Conservation (phyloP, 1,284 basidiomycete species). For the Puccinia horiana region DNA sequence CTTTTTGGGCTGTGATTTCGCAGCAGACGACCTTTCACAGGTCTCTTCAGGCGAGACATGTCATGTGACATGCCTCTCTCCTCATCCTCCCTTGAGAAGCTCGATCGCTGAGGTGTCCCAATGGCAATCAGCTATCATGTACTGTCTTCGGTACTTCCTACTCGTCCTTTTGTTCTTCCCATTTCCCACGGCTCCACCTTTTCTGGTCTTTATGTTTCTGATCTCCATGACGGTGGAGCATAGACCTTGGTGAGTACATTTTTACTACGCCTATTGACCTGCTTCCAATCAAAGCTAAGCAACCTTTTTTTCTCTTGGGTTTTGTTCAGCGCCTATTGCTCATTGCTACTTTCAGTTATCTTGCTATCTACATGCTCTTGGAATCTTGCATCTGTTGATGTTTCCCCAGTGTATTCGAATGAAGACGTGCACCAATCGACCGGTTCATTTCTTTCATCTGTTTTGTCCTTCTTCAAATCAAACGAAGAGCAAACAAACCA, state of each 20-base stretch:
- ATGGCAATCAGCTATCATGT: conserved; percentile 23
- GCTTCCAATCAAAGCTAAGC: background rate
- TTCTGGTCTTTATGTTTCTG: conserved; percentile 37
- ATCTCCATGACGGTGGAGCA: conserved; percentile 46
- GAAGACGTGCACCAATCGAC: background rate
- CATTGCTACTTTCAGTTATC: conserved; percentile 44
- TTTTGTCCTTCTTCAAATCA: background rate
- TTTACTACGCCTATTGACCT: background rate
- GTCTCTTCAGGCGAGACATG: no score
- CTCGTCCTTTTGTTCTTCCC: conserved; percentile 44
- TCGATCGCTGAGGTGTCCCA: no score
- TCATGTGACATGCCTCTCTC: no score
- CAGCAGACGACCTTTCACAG: no score
- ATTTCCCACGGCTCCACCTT: conserved; percentile 44
- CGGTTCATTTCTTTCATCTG: conserved; percentile 18
- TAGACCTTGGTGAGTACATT: conserved; percentile 40
- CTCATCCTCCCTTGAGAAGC: no score
- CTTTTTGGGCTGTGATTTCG: no score
- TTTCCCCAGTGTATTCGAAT: conserved; percentile 31
- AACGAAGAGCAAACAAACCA: background rate
- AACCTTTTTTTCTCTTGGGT: background rate
- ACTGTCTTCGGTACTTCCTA: conserved; percentile 45
- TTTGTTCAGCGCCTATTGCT: conserved; percentile 44
- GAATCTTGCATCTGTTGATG: conserved; percentile 44
- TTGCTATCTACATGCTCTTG: conserved; percentile 49